Evolutionary conservation across 192 early-diverging fungal genomes (phyloP).

Genomic region (Chytriomyces confervae): DNA sequence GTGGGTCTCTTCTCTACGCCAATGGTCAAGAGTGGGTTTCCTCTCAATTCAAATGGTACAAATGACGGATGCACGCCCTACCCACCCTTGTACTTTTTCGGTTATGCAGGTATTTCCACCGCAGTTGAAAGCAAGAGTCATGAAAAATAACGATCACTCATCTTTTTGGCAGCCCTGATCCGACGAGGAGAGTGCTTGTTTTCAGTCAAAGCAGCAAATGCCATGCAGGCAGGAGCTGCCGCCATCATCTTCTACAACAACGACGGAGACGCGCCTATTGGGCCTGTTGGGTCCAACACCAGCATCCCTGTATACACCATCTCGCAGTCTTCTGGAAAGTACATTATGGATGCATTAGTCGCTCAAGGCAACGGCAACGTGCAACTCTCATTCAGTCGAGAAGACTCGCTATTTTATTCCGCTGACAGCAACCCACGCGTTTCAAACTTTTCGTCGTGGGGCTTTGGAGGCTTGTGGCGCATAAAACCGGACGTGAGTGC

Average conservation of each 20-base stretch:
- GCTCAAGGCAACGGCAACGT: conserved; percentile 19
- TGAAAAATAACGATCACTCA: conserved; percentile 42
- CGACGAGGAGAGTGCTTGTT: conserved; percentile 38
- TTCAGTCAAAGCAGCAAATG: neutral
- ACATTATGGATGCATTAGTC: neutral
- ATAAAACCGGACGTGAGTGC: conserved; percentile 44
- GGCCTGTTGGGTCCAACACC: neutral
- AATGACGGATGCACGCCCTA: conserved; percentile 11
- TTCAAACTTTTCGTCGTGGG: conserved; percentile 14
- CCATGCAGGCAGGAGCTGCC: conserved; percentile 19
- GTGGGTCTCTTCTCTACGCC: neutral
- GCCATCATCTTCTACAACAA: conserved; percentile 46
- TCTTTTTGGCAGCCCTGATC: conserved; percentile 76
- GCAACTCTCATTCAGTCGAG: neutral
- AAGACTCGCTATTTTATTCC: neutral
- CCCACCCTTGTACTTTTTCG: conserved; percentile 42
- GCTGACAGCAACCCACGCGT: neutral
- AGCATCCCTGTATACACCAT: conserved; percentile 26
- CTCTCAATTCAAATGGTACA: neutral
- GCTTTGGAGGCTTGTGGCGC: neutral
- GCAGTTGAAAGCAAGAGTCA: conserved; percentile 59
- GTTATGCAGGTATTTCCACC: conserved; percentile 70
- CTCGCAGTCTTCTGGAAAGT: conserved; percentile 2
- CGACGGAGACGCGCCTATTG: conserved; percentile 9
- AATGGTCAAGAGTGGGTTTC: neutral